These are phyloP conservation scores for Hyphodiscus hymeniophilus DNA, from an alignment of 495 filamentous ascomycete species.

Conservation along the genomic window DNA sequence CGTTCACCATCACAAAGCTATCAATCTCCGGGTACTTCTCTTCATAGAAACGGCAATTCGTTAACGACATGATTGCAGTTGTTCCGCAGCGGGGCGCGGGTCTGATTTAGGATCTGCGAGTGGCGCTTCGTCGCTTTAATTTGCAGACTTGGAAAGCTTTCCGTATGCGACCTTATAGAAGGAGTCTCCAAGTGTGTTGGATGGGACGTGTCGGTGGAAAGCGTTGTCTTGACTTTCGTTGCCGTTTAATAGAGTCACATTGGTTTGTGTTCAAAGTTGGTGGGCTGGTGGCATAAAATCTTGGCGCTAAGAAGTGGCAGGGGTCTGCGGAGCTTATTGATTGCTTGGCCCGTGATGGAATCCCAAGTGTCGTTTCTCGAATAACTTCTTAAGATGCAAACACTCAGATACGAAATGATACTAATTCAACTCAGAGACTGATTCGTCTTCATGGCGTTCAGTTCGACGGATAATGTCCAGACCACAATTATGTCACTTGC, in stretches of 20 bases:
- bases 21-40: conserved; percentile 98
- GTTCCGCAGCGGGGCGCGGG: conserved; percentile 15
- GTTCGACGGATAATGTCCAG: conserved; percentile 7
- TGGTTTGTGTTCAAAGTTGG: conserved; percentile 2
- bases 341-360: background rate
- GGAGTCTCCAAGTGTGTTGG: background rate
- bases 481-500: conserved; percentile 8
- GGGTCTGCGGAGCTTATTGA: too few relatives aligned
- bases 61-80: conserved; percentile 73
- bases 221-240: background rate
- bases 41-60: conserved; percentile 98
- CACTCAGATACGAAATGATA: conserved; percentile 5
- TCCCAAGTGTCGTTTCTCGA: too few relatives aligned
- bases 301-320: background rate
- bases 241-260: conserved; percentile 1
- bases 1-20: conserved; percentile 99
- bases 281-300: conserved; percentile 3
- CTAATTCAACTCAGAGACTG: background rate
- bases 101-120: background rate
- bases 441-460: conserved; percentile 9
- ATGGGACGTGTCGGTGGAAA: background rate
- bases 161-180: background rate
- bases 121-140: conserved; percentile 3
- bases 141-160: background rate
- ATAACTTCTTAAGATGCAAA: background rate